These are phyloP conservation scores for Colletotrichum simmondsii DNA, from an alignment of 2,329 filamentous ascomycete genomes.

Conservation along the genomic window DNA sequence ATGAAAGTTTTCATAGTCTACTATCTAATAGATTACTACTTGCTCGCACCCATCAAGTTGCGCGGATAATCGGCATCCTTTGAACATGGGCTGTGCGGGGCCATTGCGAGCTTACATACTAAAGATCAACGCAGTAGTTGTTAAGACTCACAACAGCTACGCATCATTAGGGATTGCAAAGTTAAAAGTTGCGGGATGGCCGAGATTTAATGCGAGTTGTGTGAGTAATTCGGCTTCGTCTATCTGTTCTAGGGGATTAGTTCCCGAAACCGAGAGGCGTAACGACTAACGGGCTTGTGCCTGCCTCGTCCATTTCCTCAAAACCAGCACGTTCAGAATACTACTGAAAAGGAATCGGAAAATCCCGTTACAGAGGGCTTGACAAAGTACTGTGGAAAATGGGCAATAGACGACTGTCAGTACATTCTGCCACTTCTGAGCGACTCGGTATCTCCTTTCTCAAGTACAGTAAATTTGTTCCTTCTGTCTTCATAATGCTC, in stretches of 20 bases:
- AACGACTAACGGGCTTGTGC: not conserved
- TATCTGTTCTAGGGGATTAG: not conserved
- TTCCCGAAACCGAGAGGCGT: not conserved
- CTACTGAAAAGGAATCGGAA: not conserved
- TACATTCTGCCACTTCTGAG: not conserved
- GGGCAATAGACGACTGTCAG: no score
- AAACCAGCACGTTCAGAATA: not conserved
- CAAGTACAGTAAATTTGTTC: not conserved
- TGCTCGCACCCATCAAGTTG: not conserved
- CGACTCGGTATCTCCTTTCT: not conserved
- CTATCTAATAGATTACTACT: not conserved
- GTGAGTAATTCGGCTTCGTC: not conserved
- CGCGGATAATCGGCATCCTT: not conserved
- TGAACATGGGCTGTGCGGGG: not conserved
- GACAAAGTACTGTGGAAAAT: no score
- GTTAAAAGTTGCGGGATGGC: not conserved
- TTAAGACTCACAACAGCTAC: not conserved
- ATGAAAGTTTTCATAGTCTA: not conserved
- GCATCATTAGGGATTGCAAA: not conserved
- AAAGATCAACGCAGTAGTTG: no score
- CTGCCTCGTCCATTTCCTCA: not conserved
- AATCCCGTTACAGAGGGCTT: fast-evolving
- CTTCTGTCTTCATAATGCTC: not conserved
- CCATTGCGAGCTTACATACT: not conserved
- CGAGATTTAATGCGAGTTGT: not conserved